Base-by-base conservation (phyloP, 2,329 filamentous ascomycete genomes). In the Ploettnerulaceae sp. region DNA sequence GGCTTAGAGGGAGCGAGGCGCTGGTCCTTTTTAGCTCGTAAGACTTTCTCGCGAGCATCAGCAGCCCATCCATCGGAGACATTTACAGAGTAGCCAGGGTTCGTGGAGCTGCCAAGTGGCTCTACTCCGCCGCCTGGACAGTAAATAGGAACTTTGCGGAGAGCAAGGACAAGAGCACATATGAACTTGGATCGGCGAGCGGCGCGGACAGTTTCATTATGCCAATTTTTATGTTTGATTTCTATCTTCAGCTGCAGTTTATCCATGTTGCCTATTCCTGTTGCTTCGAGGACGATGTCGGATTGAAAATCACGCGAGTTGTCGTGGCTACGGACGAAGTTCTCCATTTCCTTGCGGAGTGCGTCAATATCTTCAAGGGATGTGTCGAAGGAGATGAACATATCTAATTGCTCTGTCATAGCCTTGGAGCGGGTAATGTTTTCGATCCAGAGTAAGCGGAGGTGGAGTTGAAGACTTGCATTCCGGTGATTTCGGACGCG, bases 381-480 rank as follows among this genome's bases (percentile, higher is more conserved):
- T 0, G 93, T 97, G 58, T 89, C 89, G 62, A 86, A 97, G 4
- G 82, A 82, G 48, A 95, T 82, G 52, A 84, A 86, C 41, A 97
- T 72, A 8, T 83, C 79, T 42, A 97, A 50, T 49, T 75, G 41
- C 80, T 80, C 67, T 95, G 91, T 84, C 91, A 96, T 96, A 36
- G 89, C 83, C 66, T 89, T 90, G 64, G 86, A 91, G 43, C 93
- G 86, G 8, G 86, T 86, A 53, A 96, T 79, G 65, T 98, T 98
- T 66, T 97, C 91, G 45, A 98, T 83, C 86, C 89, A 96, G n/a
- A 93, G 64, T 96, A 90, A 1, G 90, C 83, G 4, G 89, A 86
- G 60, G 87, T 91, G 11, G 89, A 84, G 66, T 96, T 95, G 71
- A 97, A 95, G 17, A 96, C 85, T 61, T 95, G 82, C 70, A 93